Base-by-base conservation (phyloP, 2,329 filamentous ascomycete genomes). In the Aspergillus tamarii region DNA sequence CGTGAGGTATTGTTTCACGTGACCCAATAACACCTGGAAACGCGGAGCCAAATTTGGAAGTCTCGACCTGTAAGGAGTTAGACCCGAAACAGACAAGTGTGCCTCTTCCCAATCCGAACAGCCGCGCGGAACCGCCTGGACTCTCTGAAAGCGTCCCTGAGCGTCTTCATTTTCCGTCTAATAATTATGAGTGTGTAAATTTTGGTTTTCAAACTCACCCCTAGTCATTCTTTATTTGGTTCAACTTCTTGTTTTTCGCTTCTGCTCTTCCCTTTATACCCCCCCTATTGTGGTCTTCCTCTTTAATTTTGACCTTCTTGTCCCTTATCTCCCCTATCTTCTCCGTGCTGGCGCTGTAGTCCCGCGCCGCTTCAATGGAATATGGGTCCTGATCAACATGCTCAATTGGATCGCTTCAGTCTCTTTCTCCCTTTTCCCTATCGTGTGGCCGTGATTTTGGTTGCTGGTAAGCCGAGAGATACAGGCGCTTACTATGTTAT, bases 371-470 rank as follows among this genome's bases (percentile, higher is more conserved):
- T 66, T 72, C 69, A 64, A 77, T 77, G 77, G 77, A 76, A 78
- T 73, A 80, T 80, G 78, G 77, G 76, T 66, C 72, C 74, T 65
- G 78, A 78, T 70, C 77, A 77, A 69, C 73, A 74, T 73, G 73
- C 72, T 71, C 73, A 81, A 72, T 70, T 96, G 79, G 94, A 97
- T 85, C 86, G 88, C 78, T 95, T 97, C 84, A 94, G 91, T 85
- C 84, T 92, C 75, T 85, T 91, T 67, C 89, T 98, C 69, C 95
- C 94, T 59, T 84, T 98, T 65, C 94, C 95, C 50, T 97, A 94
- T 78, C 90, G 94, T 69, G 88, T 97, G 64, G 92, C 93, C 65
- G 87, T 96, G 70, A 90, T 97, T 72, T 82, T 95, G 67, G 90
- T 96, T 59, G 82, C 96, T 67, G 94, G 93, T 96, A 84, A 67